phyloP scores from a whole-genome alignment of 768 basidiomycete genomes.

The Clavaria fumosa region DNA sequence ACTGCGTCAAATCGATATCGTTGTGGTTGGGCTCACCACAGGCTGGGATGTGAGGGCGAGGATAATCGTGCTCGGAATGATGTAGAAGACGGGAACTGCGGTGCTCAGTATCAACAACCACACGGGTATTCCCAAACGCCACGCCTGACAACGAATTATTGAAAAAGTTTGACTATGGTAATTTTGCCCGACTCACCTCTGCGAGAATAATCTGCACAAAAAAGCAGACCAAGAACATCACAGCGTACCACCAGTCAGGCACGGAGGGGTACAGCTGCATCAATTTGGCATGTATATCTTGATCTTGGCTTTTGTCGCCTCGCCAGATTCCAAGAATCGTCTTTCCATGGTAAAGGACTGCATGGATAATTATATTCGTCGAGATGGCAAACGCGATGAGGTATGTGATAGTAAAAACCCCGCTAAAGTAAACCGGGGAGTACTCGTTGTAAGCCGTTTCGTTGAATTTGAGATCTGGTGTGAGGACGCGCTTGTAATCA shows the following conservation, averaged over 20 bases:
- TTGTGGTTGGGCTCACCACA: too few relatives aligned
- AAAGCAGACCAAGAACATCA: constrained; percentile 43
- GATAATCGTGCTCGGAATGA: too few relatives aligned
- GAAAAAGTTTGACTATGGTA: too few relatives aligned
- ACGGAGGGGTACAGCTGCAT: constrained; percentile 67
- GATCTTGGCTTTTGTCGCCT: constrained; percentile 60
- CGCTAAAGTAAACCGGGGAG: constrained; percentile 48
- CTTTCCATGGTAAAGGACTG: constrained; percentile 59
- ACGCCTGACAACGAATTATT: too few relatives aligned
- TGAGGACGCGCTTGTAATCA: constrained; percentile 43
- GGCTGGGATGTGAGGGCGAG: too few relatives aligned
- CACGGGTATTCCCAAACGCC: too few relatives aligned
- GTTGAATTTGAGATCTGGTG: constrained; percentile 42
- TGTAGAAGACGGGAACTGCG: too few relatives aligned
- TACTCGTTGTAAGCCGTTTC: constrained; percentile 37
- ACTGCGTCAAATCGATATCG: too few relatives aligned
- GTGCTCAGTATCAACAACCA: too few relatives aligned
- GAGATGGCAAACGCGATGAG: constrained; percentile 71
- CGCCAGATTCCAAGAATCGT: constrained; percentile 62
- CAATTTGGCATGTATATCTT: constrained; percentile 75
- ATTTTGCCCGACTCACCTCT: too few relatives aligned
- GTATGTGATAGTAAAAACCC: constrained; percentile 26
- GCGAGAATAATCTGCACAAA: constrained; percentile 50
- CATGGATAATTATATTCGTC: constrained; percentile 59
- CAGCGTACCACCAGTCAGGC: constrained; percentile 75